Percentiles rank a stretch among this genome's conserved stretches.
Evolutionary conservation across 106 monocot genomes (phyloP).

Genomic region (Dendrobium huoshanense): DNA sequence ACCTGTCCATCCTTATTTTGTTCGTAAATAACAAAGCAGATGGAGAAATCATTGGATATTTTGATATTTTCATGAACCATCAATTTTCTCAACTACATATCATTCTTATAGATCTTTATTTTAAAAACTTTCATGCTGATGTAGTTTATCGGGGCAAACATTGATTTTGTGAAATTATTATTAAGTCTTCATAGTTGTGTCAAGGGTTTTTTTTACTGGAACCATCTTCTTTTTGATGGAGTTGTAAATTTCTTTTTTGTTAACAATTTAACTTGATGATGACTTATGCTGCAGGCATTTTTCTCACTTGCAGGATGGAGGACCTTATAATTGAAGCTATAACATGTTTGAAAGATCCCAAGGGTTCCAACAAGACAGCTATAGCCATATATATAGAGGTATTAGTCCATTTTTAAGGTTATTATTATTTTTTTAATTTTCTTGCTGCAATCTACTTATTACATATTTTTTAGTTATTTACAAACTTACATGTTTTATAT

Average conservation of each 20-base stretch:
- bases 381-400: conserved; percentile 91
- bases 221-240: not conserved
- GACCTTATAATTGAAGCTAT: conserved; percentile 77
- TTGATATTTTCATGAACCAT: not conserved
- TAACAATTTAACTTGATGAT: conserved; percentile 1
- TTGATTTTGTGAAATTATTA: not conserved
- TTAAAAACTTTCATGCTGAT: not conserved
- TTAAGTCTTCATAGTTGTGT: not conserved
- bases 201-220: not conserved
- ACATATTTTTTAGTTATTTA: not conserved
- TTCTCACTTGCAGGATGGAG: conserved; percentile 39
- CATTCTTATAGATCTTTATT: not conserved
- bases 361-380: conserved; percentile 58
- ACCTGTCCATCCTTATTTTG: not conserved
- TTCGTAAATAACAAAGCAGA: not conserved
- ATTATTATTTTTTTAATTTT: not conserved
- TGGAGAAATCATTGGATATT: not conserved
- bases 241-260: not conserved
- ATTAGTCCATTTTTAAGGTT: not conserved
- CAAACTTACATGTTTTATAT: not conserved
- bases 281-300: conserved; percentile 3
- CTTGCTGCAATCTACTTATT: not conserved
- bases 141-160: not conserved
- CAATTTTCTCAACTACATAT: not conserved
- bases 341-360: conserved; percentile 60